Base-by-base conservation (phyloP, 1,284 basidiomycete species). In the Singerocomus rubriflavus region DNA sequence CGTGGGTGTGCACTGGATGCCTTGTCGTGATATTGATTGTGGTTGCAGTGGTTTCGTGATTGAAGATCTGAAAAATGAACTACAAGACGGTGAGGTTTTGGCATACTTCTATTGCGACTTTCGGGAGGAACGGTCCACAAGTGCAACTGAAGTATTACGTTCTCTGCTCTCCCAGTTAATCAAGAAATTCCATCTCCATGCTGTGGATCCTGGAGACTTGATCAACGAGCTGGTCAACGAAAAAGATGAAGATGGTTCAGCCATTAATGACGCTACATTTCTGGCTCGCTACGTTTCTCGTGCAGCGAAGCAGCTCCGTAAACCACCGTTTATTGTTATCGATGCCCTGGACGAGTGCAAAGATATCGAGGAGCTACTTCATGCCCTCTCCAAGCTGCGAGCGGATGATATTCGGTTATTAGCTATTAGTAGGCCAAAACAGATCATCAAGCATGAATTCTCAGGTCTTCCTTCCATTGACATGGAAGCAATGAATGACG, bases 261-360 rank as follows among this genome's bases (percentile, higher is more conserved):
- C 1, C n/a, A 21, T 21, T 21, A 21, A 21, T 21, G 55, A 12
- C 16, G 14, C 39, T 27, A 8, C 6, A 6, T 12, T 16, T 1
- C 27, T 57, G 25, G 13, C 46, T 32, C 31, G 17, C 26, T 29
- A 54, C 12, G 11, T 57, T 35, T 44, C 42, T 17, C 38, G 32
- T 7, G 43, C 30, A 1, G 39, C 39, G 3, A 30, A 32, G n/a
- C 21, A 32, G 7, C 27, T 48, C 21, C 0, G 0, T n/a, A 35
- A 11, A 17, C 39, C 21, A 4, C 57, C 57, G 0, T 14, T 54
- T 10, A 1, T 61, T 1, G 31, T 58, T 3, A 12, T 58, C 6
- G 57, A 58, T 2, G 53, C 50, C 0, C 14, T 57, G 14, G 57
- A 57, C 12, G 55, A 58, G 17, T 58, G 57, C 26, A 30, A 11